Conservation (phyloP, 257 asterid genomes). For the Lycium ferocissimum region DNA sequence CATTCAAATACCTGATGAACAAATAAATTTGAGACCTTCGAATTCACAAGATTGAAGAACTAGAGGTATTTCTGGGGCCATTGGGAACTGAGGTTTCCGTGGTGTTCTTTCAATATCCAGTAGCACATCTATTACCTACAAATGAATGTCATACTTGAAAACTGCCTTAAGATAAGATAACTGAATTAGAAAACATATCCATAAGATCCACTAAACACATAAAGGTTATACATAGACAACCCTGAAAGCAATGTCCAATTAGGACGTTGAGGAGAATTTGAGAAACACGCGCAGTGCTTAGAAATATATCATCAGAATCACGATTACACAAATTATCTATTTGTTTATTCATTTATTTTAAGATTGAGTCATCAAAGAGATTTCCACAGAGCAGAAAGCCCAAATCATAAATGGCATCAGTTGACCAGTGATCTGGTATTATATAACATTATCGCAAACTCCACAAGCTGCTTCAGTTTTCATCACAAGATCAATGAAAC, state of each 20-base stretch:
- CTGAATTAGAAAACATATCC: not conserved
- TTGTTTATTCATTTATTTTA: not conserved
- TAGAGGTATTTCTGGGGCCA: conserved; percentile 92
- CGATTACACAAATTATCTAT: not conserved
- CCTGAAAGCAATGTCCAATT: not conserved
- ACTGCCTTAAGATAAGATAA: not conserved
- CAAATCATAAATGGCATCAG: not conserved
- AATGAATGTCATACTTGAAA: not conserved
- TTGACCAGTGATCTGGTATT: not conserved
- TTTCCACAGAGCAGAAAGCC: not conserved
- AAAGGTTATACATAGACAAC: not conserved
- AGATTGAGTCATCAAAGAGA: conserved; percentile 2
- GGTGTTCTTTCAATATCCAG: conserved; percentile 73
- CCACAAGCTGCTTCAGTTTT: conserved; percentile 4
- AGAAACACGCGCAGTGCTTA: not conserved
- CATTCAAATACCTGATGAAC: conserved; percentile 74
- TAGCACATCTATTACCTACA: conserved; percentile 72
- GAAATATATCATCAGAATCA: not conserved
- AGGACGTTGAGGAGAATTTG: not conserved
- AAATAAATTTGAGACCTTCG: conserved; percentile 72
- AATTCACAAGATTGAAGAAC: conserved; percentile 96
- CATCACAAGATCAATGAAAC: not conserved
- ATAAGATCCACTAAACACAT: not conserved
- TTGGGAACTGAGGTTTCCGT: conserved; percentile 86
- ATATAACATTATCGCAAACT: not conserved